phyloP scores from a whole-genome alignment of 163 green algal genomes.

The Chloroidium sp. region DNA sequence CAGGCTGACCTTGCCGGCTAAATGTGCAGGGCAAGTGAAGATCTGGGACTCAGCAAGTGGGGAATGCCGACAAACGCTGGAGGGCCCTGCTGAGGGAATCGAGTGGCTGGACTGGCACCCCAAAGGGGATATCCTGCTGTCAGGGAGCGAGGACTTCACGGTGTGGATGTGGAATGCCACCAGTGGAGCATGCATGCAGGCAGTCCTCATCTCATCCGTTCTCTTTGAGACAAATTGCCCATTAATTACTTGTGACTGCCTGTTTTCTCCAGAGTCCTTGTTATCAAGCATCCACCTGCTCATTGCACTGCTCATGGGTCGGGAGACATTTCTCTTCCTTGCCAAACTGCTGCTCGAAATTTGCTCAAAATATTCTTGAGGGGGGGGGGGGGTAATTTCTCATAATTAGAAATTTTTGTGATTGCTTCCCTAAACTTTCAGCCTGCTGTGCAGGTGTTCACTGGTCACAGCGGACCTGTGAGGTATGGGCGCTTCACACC shows the following conservation, averaged over 20 bases:
- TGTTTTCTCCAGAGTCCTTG: too few relatives aligned
- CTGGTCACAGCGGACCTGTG: slow-evolving; percentile 77
- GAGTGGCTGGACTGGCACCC: slow-evolving; percentile 94
- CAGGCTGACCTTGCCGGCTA: background rate
- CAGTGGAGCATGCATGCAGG: slow-evolving; percentile 77
- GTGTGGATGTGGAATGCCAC: slow-evolving; percentile 93
- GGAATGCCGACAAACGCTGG: slow-evolving; percentile 49
- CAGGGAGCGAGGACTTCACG: slow-evolving; percentile 85
- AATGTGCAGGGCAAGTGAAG: slow-evolving; percentile 47
- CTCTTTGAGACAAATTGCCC: too few relatives aligned
- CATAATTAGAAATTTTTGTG: background rate
- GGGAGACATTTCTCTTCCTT: too few relatives aligned
- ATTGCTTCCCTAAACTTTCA: background rate
- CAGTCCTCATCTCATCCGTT: slow-evolving; percentile 3
- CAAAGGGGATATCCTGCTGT: slow-evolving; percentile 78
- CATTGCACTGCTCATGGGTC: too few relatives aligned
- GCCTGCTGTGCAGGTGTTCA: slow-evolving; percentile 62
- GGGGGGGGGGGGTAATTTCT: background rate
- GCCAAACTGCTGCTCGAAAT: too few relatives aligned
- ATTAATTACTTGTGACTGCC: too few relatives aligned
- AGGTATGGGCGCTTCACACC: slow-evolving; percentile 79
- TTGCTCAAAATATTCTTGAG: too few relatives aligned
- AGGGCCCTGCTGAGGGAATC: slow-evolving; percentile 76
- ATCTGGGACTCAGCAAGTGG: slow-evolving; percentile 64
- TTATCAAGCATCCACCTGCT: too few relatives aligned